A percentile compares a stretch with the other conserved stretches of the same genome.
These are phyloP conservation scores for Pyricularia grisea DNA, from an alignment of 2,329 filamentous ascomycete species.

Conservation along the genomic window DNA sequence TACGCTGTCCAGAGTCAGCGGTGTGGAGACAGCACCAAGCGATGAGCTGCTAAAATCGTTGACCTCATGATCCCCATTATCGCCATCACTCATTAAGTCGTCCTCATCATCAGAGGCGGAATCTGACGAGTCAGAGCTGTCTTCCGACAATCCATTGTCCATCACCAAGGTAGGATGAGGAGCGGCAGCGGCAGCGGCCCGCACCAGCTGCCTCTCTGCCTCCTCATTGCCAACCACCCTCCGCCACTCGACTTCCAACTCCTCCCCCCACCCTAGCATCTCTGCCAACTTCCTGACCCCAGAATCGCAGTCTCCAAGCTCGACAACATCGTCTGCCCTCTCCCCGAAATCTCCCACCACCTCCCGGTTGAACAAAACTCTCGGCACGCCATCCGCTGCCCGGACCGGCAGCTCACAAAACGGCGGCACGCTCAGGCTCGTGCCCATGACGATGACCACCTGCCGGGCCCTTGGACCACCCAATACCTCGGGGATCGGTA, in stretches of 20 bases:
- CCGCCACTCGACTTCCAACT: slow-evolving; percentile 71
- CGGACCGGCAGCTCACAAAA: slow-evolving; percentile 69
- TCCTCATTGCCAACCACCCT: slow-evolving; percentile 53
- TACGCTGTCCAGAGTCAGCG: not conserved
- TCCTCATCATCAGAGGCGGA: not conserved
- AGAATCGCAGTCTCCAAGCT: slow-evolving; percentile 74
- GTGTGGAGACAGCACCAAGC: not conserved
- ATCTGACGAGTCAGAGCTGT: not conserved
- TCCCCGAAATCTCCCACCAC: slow-evolving; percentile 70
- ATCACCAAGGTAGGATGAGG: not conserved
- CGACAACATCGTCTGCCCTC: slow-evolving; percentile 72
- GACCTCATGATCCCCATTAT: not conserved
- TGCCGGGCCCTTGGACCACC: not conserved
- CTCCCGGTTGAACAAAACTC: slow-evolving; percentile 83
- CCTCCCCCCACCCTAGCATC: slow-evolving; percentile 74
- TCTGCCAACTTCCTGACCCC: slow-evolving; percentile 72
- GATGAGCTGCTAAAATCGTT: not conserved
- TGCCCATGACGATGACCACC: slow-evolving; percentile 76
- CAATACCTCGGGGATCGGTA: not conserved
- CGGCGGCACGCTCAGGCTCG: slow-evolving; percentile 77
- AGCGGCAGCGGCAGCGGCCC: slow-evolving; percentile 16
- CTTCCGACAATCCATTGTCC: not conserved
- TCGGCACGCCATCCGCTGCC: slow-evolving; percentile 52
- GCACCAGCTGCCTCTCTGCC: slow-evolving; percentile 36
- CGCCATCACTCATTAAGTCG: not conserved